phyloP scores from a whole-genome alignment of 2,329 filamentous ascomycete species.

The Claviceps pusilla region DNA sequence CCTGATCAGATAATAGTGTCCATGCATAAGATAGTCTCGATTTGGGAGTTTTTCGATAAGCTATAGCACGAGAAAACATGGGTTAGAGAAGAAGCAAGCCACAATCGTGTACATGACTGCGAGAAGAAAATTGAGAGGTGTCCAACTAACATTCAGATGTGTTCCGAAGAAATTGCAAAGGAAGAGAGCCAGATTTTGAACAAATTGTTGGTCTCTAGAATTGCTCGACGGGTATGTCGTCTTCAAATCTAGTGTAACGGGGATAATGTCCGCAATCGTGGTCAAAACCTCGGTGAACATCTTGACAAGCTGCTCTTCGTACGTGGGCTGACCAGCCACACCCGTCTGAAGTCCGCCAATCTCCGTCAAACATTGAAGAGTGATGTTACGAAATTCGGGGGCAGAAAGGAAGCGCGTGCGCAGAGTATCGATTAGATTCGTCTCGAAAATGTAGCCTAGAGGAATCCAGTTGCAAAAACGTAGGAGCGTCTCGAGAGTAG shows the following conservation, averaged over 20 bases:
- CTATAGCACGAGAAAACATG: constrained; percentile 23
- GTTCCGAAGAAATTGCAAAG: constrained; percentile 93
- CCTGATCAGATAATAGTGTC: constrained; percentile 93
- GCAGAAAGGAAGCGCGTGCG: constrained; percentile 83
- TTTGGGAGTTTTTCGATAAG: constrained; percentile 94
- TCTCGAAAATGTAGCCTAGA: constrained; percentile 96
- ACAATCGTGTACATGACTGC: neutral
- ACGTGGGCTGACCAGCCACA: constrained; percentile 49
- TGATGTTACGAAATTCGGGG: constrained; percentile 92
- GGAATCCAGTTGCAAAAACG: constrained; percentile 99
- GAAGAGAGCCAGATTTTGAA: constrained; percentile 91
- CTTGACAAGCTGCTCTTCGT: constrained; percentile 88
- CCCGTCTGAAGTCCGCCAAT: constrained; percentile 88
- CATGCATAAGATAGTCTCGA: constrained; percentile 84
- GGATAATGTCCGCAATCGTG: constrained; percentile 85
- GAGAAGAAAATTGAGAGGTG: neutral
- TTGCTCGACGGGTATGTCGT: constrained; percentile 84
- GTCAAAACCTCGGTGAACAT: constrained; percentile 98
- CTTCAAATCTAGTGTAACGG: constrained; percentile 78
- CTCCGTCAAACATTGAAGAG: constrained; percentile 90
- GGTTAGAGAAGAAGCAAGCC: neutral
- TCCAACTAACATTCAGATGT: constrained; percentile 56
- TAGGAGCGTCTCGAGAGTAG: constrained; percentile 88
- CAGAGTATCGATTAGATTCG: constrained; percentile 83
- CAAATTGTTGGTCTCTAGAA: constrained; percentile 87